Base-by-base conservation (phyloP, 257 asterid genomes). In the Penstemon eatonii region DNA sequence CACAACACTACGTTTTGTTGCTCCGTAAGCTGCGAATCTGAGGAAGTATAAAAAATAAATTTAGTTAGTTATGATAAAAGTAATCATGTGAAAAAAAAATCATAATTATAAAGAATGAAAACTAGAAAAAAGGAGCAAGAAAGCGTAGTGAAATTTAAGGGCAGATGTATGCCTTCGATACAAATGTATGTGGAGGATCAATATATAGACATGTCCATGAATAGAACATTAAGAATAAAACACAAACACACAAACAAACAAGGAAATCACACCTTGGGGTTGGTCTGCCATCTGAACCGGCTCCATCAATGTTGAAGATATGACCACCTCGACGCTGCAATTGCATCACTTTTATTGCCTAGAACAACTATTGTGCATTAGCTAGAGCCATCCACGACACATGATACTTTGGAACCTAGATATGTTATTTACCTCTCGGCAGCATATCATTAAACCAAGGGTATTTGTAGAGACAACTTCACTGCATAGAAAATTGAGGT, bases 201-300 rank as follows among this genome's bases (percentile, higher is more conserved):
- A 38, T 66, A 40, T 18, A 64, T 12, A 25, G 3, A 66, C 7
- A 25, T 44, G 33, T 51, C 15, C 9, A 60, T 15, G 25, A 37
- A 45, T 25, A 25, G 33, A 25, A 25, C 45, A 60, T 3, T 8
- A 33, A 57, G 56, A 67, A 8, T 8, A 51, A 36, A 40, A 15
- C 12, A 60, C n/a, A 25, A 40, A 71, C 11, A 47, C 9, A 51
- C 68, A 44, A 15, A 56, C 8, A 50, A 58, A 44, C 47, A 46
- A 56, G 19, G 15, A 37, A 66, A 66, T 57, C 64, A 73, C 74
- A 90, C 98, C 96, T 86, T 2, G 98, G 98, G 58, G 97, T 92
- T 62, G 98, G 98, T 77, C 98, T 84, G 84, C 98, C 98, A 82
- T 92, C 97, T 25, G 98, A 92, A 78, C 98, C 97, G 15, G 98